Evolutionary conservation across 1,284 basidiomycete species (phyloP), one percentile per base, ranked within the genome.

Genomic region (Papiliotrema terrestris): DNA sequence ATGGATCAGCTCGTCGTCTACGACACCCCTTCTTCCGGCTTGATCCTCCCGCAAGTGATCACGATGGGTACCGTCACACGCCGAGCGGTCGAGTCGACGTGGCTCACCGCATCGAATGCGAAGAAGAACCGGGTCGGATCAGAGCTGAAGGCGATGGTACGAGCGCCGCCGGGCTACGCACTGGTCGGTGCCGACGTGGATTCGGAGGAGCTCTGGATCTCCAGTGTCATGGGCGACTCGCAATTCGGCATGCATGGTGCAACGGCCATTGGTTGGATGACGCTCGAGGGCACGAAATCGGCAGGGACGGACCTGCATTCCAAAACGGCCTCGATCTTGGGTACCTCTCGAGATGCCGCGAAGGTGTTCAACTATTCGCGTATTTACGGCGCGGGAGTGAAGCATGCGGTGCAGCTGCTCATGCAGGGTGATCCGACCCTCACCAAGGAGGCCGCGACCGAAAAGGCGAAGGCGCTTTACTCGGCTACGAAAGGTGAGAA

Each of bases 331-430:
- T 85, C 79, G 56, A 98, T 98, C 64, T 79, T 98, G 47, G 90
- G 91, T 20, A 97, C 94, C 58, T 89, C 90, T 44, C 84, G 96
- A 41, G 91, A 98, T 70, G 88, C 92, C 67, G 96, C 96, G 46
- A 98, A 99, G 73, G 91, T 98, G 22, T 99, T 99, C 83, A 98
- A 99, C 73, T 98, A 99, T 71, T 97, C 94, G 42, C 86, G 96
- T 49, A 98, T 99, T 66, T 98, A 99, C 68, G 95, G 95, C 17
- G 95, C 96, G 0, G 96, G 96, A 17, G 91, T 94, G 83, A 86
- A 87, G 55, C 95, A 99, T 66, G 95, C 95, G 1, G 82, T 93
- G 3, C 83, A 95, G 39, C 82, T 98, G 2, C 80, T 98, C 1
- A 80, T 94, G 52, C 95, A 98, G 74, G 85, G 88, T 6, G 95